Base-by-base conservation (phyloP, 2,329 filamentous ascomycete genomes). In the Ophiostoma novo-ulmi region DNA sequence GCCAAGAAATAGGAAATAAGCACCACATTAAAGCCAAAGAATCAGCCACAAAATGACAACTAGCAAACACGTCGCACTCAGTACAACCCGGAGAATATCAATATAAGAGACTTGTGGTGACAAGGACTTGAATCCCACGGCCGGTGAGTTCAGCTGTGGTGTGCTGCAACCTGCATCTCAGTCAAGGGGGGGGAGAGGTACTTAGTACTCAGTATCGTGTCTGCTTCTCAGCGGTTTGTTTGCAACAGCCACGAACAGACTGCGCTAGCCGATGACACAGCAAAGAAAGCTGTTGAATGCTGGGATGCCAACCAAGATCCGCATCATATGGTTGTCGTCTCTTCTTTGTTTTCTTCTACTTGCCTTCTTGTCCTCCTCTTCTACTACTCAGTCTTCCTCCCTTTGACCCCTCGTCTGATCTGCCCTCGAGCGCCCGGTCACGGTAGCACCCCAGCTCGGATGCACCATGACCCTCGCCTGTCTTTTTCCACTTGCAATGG, bases 381-480 rank as follows among this genome's bases (percentile, higher is more conserved):
- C 26, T 58, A 35, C n/a, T 35, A 22, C 22, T 10, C 52, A 2
- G 8, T 58, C 3, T 26, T 58, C 52, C 8, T 20, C 7, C 3
- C 10, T 6, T 52, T 52, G 8, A 61, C 55, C 52, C 52, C 52
- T 58, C 58, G 26, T 63, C 58, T 63, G 58, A 63, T 63, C 58
- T 36, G 26, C 58, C 58, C n/a, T 26, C 52, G n/a, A 22, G 58
- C 26, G 22, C 35, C 13, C 58, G 26, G 52, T 31, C 52, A 58
- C 52, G 10, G 52, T 58, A 48, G n/a, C 44, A 35, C 58, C 22
- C 58, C 58, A 63, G 58, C 58, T 63, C 58, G 58, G 58, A 63
- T 35, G 58, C 58, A 63, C 22, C 26, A 31, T 13, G 17, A 6
- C 26, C 10, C 58, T 63, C 58, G 58, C 58, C 58, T 63, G 58